phyloP scores from a whole-genome alignment of 495 filamentous ascomycete genomes.

The Penicillium cataractarum region DNA sequence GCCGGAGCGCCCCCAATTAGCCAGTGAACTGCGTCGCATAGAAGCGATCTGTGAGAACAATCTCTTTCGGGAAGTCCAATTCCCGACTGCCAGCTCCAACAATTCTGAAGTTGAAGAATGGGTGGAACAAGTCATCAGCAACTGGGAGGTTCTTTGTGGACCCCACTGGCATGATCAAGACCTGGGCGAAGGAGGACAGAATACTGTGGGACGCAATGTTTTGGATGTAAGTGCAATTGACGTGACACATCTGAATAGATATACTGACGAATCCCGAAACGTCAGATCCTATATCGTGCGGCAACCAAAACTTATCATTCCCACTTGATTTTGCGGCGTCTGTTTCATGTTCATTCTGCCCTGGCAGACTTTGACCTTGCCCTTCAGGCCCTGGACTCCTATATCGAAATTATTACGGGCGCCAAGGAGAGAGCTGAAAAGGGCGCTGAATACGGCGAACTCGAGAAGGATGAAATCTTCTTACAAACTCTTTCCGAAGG shows the following conservation, averaged over 20 bases:
- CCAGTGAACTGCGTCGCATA: slow-evolving; percentile 71
- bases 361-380: slow-evolving; percentile 89
- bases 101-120: slow-evolving; percentile 80
- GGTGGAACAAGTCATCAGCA: slow-evolving; percentile 75
- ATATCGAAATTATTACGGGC: slow-evolving; percentile 80
- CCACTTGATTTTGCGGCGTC: slow-evolving; percentile 77
- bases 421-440: slow-evolving; percentile 81
- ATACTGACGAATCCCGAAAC: slow-evolving; percentile 6
- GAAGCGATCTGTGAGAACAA: slow-evolving; percentile 74
- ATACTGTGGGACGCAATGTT: slow-evolving; percentile 67
- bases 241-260: slow-evolving; percentile 6
- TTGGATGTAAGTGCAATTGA: slow-evolving; percentile 60
- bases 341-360: slow-evolving; percentile 85
- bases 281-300: slow-evolving; percentile 78
- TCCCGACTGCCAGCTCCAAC: slow-evolving; percentile 77
- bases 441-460: slow-evolving; percentile 70
- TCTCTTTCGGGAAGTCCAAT: slow-evolving; percentile 72
- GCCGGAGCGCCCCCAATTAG: slow-evolving; percentile 63
- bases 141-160: slow-evolving; percentile 82
- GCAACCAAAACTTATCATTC: slow-evolving; percentile 94
- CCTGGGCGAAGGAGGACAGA: slow-evolving; percentile 76
- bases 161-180: slow-evolving; percentile 74
- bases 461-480: slow-evolving; percentile 77
- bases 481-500: slow-evolving; percentile 77
- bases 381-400: slow-evolving; percentile 83